Conservation (phyloP, 306 rosid genomes). For the Trichosanthes cucumerina region DNA sequence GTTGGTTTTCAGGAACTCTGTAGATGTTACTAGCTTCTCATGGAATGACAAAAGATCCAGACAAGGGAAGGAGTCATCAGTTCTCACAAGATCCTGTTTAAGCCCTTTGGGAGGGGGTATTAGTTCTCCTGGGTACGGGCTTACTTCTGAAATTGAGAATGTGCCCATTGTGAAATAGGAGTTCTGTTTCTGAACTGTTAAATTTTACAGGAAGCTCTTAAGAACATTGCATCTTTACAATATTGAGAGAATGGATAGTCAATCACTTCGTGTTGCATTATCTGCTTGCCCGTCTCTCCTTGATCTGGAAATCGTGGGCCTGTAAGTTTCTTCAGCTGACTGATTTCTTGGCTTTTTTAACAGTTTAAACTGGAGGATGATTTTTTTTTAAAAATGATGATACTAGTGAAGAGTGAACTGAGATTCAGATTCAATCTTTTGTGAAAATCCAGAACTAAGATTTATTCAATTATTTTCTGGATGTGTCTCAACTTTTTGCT, state of each 20-base stretch:
- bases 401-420: not conserved
- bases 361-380: slow-evolving; percentile 7
- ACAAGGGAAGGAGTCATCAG: slow-evolving; percentile 89
- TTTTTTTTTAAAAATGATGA: not conserved
- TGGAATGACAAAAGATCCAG: slow-evolving; percentile 96
- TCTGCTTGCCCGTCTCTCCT: slow-evolving; percentile 79
- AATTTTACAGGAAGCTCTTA: slow-evolving; percentile 49
- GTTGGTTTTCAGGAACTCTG: slow-evolving; percentile 55
- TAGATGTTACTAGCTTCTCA: slow-evolving; percentile 67
- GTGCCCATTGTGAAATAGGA: not conserved
- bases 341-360: slow-evolving; percentile 13
- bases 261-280: slow-evolving; percentile 68
- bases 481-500: not conserved
- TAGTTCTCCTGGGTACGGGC: slow-evolving; percentile 71
- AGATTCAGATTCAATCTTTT: not conserved
- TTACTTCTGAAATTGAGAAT: slow-evolving; percentile 14
- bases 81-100: slow-evolving; percentile 87
- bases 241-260: slow-evolving; percentile 79
- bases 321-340: slow-evolving; percentile 50
- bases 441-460: not conserved
- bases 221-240: slow-evolving; percentile 84
- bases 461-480: not conserved
- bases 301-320: slow-evolving; percentile 94
- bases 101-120: slow-evolving; percentile 67
- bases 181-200: slow-evolving; percentile 14